Evolutionary conservation across 805 yeast species (phyloP), one percentile per base, ranked within the genome.

Genomic region (Kurtzmaniella fragi): DNA sequence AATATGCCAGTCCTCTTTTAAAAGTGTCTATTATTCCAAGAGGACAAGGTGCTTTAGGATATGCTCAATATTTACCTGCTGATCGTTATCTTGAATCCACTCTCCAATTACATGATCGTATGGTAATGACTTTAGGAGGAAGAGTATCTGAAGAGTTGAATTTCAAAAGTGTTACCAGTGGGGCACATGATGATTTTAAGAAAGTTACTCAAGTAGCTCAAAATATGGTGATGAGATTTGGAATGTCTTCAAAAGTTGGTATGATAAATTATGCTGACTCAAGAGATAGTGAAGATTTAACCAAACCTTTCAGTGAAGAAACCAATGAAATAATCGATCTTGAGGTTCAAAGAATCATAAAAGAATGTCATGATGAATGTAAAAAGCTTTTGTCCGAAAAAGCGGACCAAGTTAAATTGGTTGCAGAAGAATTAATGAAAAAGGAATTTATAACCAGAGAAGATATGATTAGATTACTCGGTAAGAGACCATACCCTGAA

Each of bases 61-160:
- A 95, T 60, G 99, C 99, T 1, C 96, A 93, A 60, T 95, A 91
- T 57, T 73, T 95, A 47, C 99, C 99, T 2, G 88, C 91, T 37
- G 99, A 93, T 58, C 80, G 83, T 42, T 89, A 86, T 54, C 69
- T 93, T 53, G 69, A 86, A 49, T 77, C 83, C 25, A 81, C 82
- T 42, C 74, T 79, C 46, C 96, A 93, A 61, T 76, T 90, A 45
- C 72, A 71, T 48, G 95, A 93, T 60, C 77, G 95, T 48, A 90
- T 93, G 95, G 80, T 89, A 20, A 95, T 93, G 98, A 84, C 97
- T 0, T 71, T 93, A 34, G 99, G 98, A 31, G 99, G 99, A 14
- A 77, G 99, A 52, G 97, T 93, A 14, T 80, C 95, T 29, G 99
- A 93, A 63, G 99, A 95, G 63, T 64, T 93, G 35, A 89, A 91